Evolutionary conservation across 1,284 basidiomycete genomes (phyloP).

Genomic region (Peniophora sp.): DNA sequence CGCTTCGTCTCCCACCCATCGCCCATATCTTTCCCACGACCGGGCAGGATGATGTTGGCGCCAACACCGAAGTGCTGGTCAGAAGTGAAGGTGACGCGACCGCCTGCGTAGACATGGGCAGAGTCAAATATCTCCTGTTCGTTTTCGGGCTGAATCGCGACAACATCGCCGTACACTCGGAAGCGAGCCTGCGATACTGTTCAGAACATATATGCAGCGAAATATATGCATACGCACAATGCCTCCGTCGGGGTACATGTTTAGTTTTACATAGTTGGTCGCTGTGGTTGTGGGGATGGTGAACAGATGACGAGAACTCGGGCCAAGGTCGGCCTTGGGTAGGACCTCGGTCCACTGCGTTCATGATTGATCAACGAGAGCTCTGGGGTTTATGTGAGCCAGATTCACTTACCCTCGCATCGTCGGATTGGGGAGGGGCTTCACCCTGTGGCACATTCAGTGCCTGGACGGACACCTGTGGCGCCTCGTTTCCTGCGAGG

Average conservation of each 20-base stretch:
- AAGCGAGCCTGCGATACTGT: constrained; percentile 62
- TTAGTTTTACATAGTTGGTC: constrained; percentile 83
- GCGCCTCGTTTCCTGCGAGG: constrained; percentile 79
- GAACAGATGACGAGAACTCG: constrained; percentile 84
- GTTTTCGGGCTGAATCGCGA: constrained; percentile 51
- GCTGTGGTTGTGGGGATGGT: constrained; percentile 47
- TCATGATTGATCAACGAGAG: no score
- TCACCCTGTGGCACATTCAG: constrained; percentile 42
- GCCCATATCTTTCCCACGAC: constrained; percentile 86
- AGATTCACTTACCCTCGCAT: constrained; percentile 40
- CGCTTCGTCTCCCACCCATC: constrained; percentile 99
- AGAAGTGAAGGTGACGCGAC: constrained; percentile 69
- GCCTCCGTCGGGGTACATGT: constrained; percentile 96
- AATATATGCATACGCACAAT: constrained; percentile 50
- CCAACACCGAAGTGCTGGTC: constrained; percentile 96
- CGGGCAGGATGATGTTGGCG: constrained; percentile 86
- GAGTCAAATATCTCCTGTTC: constrained; percentile 63
- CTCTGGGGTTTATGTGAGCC: no score
- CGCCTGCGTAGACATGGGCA: constrained; percentile 88
- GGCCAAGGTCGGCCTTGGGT: constrained; percentile 69
- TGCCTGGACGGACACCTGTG: constrained; percentile 68
- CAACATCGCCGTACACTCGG: constrained; percentile 79
- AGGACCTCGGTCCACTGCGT: constrained; percentile 85
- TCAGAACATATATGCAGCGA: neutral
- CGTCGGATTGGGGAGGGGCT: constrained; percentile 32